A percentile compares a stretch with the other conserved stretches of the same genome.
Evolutionary conservation across 2,329 filamentous ascomycete species (phyloP).

Genomic region (Aspergillus alliaceus): DNA sequence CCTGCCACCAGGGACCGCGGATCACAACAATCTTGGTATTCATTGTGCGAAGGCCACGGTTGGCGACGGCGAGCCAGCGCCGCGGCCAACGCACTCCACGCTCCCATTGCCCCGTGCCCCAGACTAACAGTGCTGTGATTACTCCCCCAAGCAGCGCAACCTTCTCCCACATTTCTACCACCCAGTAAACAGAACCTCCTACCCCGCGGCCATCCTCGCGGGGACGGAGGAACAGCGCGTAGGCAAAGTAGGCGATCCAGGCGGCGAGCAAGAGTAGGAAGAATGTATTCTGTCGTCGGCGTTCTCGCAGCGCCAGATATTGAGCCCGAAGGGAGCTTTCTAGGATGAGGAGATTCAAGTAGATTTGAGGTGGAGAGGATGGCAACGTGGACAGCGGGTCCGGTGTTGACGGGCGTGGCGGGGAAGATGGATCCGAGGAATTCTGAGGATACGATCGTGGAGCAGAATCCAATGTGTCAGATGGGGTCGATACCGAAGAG

Average conservation of each 20-base stretch:
- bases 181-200: constrained; percentile 94
- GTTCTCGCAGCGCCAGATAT: constrained; percentile 84
- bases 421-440: constrained; percentile 43
- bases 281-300: constrained; percentile 88
- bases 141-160: constrained; percentile 88
- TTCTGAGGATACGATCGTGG: constrained; percentile 14
- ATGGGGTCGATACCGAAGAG: constrained; percentile 31
- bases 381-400: constrained; percentile 80
- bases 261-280: constrained; percentile 76
- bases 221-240: constrained; percentile 91
- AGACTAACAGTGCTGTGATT: constrained; percentile 81
- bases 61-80: constrained; percentile 84
- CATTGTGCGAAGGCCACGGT: constrained; percentile 84
- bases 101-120: constrained; percentile 96
- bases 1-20: constrained; percentile 77
- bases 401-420: constrained; percentile 44
- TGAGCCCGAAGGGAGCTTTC: constrained; percentile 91
- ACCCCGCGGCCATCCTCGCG: constrained; percentile 89
- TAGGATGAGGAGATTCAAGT: constrained; percentile 95
- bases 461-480: constrained; percentile 24
- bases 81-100: constrained; percentile 91
- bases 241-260: constrained; percentile 84
- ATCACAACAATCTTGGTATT: constrained; percentile 96
- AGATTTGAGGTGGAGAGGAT: constrained; percentile 93
- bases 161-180: constrained; percentile 85